phyloP scores from a whole-genome alignment of 768 basidiomycete species.

The Mycena maculata region DNA sequence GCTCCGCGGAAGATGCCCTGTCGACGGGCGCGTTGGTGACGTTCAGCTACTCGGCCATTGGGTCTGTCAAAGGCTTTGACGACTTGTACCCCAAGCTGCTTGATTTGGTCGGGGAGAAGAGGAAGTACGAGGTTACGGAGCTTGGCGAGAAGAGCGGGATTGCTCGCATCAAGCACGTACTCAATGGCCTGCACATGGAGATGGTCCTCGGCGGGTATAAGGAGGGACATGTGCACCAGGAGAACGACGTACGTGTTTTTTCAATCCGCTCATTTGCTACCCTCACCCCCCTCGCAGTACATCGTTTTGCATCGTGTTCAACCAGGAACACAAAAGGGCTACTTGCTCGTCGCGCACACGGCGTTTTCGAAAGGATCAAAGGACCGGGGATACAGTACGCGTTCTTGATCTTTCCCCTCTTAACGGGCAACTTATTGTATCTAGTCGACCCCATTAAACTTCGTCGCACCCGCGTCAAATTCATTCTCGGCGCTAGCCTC shows the following conservation, averaged over 20 bases:
- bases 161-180: constrained; percentile 69
- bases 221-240: constrained; percentile 97
- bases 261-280: background rate
- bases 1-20: constrained; percentile 95
- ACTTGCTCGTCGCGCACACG: constrained; percentile 91
- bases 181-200: constrained; percentile 92
- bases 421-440: constrained; percentile 8
- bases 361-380: constrained; percentile 88
- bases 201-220: constrained; percentile 89
- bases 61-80: constrained; percentile 97
- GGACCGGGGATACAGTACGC: constrained; percentile 83
- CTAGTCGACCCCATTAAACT: constrained; percentile 88
- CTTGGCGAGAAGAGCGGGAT: constrained; percentile 68
- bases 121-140: constrained; percentile 78
- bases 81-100: constrained; percentile 96
- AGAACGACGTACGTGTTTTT: constrained; percentile 81
- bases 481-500: constrained; percentile 83
- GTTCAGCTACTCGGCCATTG: constrained; percentile 89
- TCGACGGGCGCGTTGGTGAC: constrained; percentile 93
- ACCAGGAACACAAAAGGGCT: constrained; percentile 90
- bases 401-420: background rate
- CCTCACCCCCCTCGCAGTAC: constrained; percentile 65
- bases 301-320: constrained; percentile 94
- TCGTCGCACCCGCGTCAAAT: constrained; percentile 80
- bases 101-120: constrained; percentile 86